Evolutionary conservation across 2,329 filamentous ascomycete genomes (phyloP).

Genomic region (Colletotrichum shisoi): DNA sequence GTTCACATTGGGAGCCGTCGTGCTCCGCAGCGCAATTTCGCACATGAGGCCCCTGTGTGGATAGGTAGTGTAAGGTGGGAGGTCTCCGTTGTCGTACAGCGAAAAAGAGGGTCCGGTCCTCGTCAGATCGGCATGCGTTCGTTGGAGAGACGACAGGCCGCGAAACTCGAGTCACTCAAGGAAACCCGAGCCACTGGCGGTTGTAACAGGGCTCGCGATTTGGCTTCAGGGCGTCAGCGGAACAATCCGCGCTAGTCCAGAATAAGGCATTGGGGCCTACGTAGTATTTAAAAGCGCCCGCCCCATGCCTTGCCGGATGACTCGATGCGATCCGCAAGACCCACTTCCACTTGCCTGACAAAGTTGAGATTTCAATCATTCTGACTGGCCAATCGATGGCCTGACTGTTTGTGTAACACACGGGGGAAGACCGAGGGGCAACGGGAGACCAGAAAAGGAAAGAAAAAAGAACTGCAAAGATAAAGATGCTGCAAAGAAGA

Average conservation of each 20-base stretch:
- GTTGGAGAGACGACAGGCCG: constrained; percentile 4
- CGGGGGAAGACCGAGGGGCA: background rate
- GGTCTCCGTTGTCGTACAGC: background rate
- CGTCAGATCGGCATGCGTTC: constrained; percentile 19
- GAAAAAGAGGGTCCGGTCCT: background rate
- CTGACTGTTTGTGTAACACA: background rate
- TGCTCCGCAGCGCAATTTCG: constrained; percentile 14
- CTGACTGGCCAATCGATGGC: constrained; percentile 15
- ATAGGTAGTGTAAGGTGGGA: background rate
- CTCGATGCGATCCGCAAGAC: constrained; percentile 6
- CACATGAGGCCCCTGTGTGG: constrained; percentile 13
- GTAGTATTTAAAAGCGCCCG: no score
- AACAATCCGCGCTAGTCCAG: background rate
- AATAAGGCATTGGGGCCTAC: background rate
- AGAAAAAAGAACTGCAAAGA: background rate
- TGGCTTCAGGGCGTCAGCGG: background rate
- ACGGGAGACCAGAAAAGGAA: background rate
- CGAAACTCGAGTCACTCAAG: no score
- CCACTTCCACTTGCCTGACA: constrained; percentile 31
- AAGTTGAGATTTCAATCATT: background rate
- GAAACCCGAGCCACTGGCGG: no score
- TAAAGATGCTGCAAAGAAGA: constrained; percentile 31
- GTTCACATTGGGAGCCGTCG: constrained; percentile 9
- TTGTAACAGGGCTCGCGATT: background rate
- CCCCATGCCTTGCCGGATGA: constrained; percentile 31